phyloP scores from a whole-genome alignment of 1,284 basidiomycete species.

The Boletus holoroseus region DNA sequence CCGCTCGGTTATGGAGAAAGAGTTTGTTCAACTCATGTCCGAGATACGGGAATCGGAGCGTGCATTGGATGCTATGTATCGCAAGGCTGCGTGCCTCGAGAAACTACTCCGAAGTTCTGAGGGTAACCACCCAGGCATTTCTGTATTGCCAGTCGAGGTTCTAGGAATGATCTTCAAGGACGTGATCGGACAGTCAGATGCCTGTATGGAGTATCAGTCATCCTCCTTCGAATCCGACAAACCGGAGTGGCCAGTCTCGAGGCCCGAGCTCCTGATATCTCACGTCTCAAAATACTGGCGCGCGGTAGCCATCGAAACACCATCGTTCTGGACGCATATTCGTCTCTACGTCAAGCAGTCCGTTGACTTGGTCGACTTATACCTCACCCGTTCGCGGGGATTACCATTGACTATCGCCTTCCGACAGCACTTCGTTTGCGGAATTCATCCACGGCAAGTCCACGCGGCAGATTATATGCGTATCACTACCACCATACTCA shows the following conservation, averaged over 20 bases:
- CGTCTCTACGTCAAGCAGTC: conserved; percentile 28
- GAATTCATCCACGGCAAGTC: conserved; percentile 16
- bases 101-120: conserved; percentile 5
- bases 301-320: conserved; percentile 20
- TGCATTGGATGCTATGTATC: conserved; percentile 20
- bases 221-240: conserved; percentile 2
- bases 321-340: conserved; percentile 27
- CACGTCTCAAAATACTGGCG: conserved; percentile 32
- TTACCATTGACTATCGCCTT: conserved; percentile 25
- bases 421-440: conserved; percentile 22
- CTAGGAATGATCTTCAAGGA: conserved; percentile 27
- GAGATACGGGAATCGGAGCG: conserved; percentile 24
- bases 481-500: conserved; percentile 25
- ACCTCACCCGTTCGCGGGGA: conserved; percentile 27
- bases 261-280: conserved; percentile 29
- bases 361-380: conserved; percentile 25
- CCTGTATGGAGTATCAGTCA: not conserved
- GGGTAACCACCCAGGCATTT: conserved; percentile 4
- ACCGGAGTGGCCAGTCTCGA: conserved; percentile 6
- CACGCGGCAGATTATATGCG: conserved; percentile 22
- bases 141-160: conserved; percentile 24
- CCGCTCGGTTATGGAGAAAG: conserved; percentile 11
- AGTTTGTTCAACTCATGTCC: conserved; percentile 17
- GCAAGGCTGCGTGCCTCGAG: conserved; percentile 15
- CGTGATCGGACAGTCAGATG: conserved; percentile 8